phyloP scores from a whole-genome alignment of 805 yeast species.

The Metschnikowia cerradonensis region DNA sequence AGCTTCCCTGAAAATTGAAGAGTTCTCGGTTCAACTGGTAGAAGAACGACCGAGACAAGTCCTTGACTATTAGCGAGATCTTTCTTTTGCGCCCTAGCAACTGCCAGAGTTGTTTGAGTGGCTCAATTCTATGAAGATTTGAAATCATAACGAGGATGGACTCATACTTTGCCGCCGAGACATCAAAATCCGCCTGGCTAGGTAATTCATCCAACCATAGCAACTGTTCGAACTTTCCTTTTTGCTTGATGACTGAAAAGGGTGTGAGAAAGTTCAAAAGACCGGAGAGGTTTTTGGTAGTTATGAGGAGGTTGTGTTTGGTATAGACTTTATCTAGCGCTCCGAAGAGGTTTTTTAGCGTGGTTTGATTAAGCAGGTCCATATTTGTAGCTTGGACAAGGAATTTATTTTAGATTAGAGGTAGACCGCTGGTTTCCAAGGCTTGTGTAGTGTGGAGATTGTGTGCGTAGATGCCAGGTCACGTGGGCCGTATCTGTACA shows the following conservation, averaged over 20 bases:
- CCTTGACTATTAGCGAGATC: slow-evolving; percentile 29
- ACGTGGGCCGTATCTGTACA: no score
- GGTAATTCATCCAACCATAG: slow-evolving; percentile 13
- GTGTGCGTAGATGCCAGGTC: no score
- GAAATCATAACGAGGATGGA: slow-evolving; percentile 8
- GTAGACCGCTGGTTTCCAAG: no score
- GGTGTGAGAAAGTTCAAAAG: slow-evolving; percentile 53
- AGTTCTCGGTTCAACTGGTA: slow-evolving; percentile 27
- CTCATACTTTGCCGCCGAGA: neutral
- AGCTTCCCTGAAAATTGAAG: slow-evolving; percentile 9
- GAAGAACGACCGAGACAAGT: slow-evolving; percentile 31
- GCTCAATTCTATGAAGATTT: slow-evolving; percentile 6
- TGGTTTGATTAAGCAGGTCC: slow-evolving; percentile 16
- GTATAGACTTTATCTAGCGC: slow-evolving; percentile 25
- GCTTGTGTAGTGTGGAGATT: no score
- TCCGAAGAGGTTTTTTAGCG: slow-evolving; percentile 20
- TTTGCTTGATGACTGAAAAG: slow-evolving; percentile 48
- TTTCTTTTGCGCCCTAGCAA: slow-evolving; percentile 10
- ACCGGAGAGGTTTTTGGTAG: slow-evolving; percentile 47
- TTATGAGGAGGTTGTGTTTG: slow-evolving; percentile 23
- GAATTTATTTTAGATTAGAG: no score
- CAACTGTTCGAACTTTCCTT: slow-evolving; percentile 39
- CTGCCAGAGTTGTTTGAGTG: slow-evolving; percentile 8
- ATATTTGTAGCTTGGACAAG: neutral
- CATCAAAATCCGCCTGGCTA: neutral